Base-by-base conservation (phyloP, 306 rosid species). In the Neltuma alba region DNA sequence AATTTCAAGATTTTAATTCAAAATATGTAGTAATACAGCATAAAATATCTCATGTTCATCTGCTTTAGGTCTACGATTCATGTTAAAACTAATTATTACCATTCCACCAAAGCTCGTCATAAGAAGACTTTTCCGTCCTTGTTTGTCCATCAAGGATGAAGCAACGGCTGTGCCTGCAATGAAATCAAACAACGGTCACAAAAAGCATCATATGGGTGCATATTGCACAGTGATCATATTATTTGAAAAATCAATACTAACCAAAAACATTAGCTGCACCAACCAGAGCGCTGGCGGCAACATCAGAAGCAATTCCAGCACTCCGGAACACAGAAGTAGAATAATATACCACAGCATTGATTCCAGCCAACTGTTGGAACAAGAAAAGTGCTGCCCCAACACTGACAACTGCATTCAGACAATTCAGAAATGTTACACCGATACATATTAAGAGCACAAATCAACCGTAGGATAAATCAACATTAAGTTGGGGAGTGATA, bases 241-340 rank as follows among this genome's bases (percentile, higher is more conserved):
- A 11, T 28, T 40, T 15, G 30, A 52, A 40, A 55, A 41, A 40
- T 12, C 44, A 64, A 62, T 73, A 86, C 97, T 62, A 71, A 92
- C 98, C 97, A 20, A 94, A 91, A 71, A 94, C 98, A 78, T 94
- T 94, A 72, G 98, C 89, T 69, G 94, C 92, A 78, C 97, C 98
- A 86, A 92, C 97, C 27, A 94, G 92, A 76, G 97, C 97, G 88
- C 98, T 94, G 64, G 98, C 98, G 74, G 97, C 98, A 77, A 94
- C 93, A 79, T 94, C 98, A 70, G 98, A 94, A 80, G 94, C 79
- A 70, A 94, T 88, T 79, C 98, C 98, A 68, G 97, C 98, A 76
- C 90, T 92, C 74, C 94, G 92, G 87, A 94, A 94, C 63, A 94
- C 97, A 47, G 98, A 80, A 77, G 97, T 94, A 38, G 98, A 94